phyloP scores from a whole-genome alignment of 805 yeast genomes.

The Metschnikowia santaceciliae region DNA sequence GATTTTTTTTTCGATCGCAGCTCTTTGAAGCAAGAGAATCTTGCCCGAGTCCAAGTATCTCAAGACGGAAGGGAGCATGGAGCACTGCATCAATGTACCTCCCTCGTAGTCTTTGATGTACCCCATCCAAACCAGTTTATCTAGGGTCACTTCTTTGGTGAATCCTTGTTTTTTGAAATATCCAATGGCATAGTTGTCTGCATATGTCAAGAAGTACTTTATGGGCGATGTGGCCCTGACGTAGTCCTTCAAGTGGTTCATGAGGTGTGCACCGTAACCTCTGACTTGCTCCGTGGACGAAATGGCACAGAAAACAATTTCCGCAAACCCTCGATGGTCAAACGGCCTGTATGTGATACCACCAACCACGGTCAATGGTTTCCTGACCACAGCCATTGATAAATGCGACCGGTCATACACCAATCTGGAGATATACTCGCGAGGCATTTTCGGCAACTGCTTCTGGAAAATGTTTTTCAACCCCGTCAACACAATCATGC shows the following conservation, averaged over 20 bases:
- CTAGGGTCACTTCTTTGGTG: constrained; percentile 88
- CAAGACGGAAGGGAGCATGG: constrained; percentile 78
- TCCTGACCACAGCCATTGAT: constrained; percentile 92
- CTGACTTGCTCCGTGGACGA: constrained; percentile 96
- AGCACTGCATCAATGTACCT: constrained; percentile 96
- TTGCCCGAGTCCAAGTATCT: constrained; percentile 87
- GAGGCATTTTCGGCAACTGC: constrained; percentile 98
- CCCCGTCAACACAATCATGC: constrained; percentile 89
- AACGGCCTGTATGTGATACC: constrained; percentile 97
- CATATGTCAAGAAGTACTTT: constrained; percentile 86
- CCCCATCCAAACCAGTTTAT: constrained; percentile 92
- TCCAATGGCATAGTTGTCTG: constrained; percentile 98
- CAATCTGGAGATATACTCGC: constrained; percentile 90
- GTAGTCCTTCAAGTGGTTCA: constrained; percentile 97
- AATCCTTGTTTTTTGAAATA: constrained; percentile 98
- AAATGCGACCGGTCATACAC: constrained; percentile 93
- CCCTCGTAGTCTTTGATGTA: constrained; percentile 99
- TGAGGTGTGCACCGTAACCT: constrained; percentile 97
- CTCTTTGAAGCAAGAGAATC: constrained; percentile 81
- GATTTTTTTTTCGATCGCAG: constrained; percentile 84
- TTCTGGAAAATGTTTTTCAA: constrained; percentile 93
- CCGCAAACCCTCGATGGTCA: constrained; percentile 87
- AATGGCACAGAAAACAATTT: constrained; percentile 97
- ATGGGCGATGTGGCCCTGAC: constrained; percentile 84
- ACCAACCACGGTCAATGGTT: constrained; percentile 93